Base-by-base conservation (phyloP, 2,329 filamentous ascomycete genomes). In the Colletotrichum sansevieriae region DNA sequence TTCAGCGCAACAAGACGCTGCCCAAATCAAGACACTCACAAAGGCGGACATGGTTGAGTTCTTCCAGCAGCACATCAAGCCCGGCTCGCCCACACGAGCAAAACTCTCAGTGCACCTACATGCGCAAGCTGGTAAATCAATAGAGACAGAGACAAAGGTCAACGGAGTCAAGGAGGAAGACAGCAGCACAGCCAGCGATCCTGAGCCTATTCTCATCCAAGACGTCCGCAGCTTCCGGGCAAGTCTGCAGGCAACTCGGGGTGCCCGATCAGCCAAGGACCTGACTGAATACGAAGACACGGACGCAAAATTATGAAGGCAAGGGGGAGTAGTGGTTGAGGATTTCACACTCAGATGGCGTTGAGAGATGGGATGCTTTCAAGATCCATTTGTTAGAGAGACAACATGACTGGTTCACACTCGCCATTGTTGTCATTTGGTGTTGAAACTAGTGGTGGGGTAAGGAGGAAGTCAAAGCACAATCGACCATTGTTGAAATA, bases 241-340 rank as follows among this genome's bases (percentile, higher is more conserved):
- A 0, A 84, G 88, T 13, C 83, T 98, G 74, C 83, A 87, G 68
- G 87, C 93, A 33, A 96, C 90, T 71, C 85, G 87, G 22, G 95
- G 93, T 1, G 89, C 94, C 2, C 85, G 85, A 70, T 88, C 95
- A 0, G 88, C 92, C 35, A 90, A 87, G 75, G 91, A 96, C 72
- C 79, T 98, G 64, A 91, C 86, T 70, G 92, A 94, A 75, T 98
- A 95, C 79, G 92, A 97, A 77, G 95, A 98, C 68, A 84, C 91
- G 68, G 93, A 93, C 71, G 82, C 92, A 13, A 98, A 98, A 83
- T 85, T 98, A 65, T 95, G 78, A 85, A 3, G 37, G 56, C 9
- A 13, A 18, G 5, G 46, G 29, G 12, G n/a, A 11, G 51, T 7
- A 22, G 22, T 25, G 35, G 39, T 55, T 65, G 39, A 54, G 59